Percentiles rank a stretch among this genome's conserved stretches.
phyloP scores from a whole-genome alignment of 768 basidiomycete genomes.

The Termitomyces sp. region DNA sequence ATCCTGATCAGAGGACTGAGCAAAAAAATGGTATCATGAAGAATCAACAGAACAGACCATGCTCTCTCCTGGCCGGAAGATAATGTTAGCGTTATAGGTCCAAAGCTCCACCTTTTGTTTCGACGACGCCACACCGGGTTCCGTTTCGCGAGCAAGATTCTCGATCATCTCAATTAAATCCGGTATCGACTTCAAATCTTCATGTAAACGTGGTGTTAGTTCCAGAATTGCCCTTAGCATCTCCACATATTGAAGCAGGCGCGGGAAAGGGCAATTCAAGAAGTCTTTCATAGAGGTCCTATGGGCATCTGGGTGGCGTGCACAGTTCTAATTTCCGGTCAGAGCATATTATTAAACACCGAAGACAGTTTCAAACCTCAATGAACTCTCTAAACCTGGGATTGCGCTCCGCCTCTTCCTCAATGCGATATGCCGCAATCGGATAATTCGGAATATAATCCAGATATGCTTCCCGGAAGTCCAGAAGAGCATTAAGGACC shows the following conservation, averaged over 20 bases:
- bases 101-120: conserved; percentile 90
- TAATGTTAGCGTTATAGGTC: conserved; percentile 73
- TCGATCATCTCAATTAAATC: conserved; percentile 90
- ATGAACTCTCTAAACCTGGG: conserved; percentile 74
- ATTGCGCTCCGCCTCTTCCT: conserved; percentile 84
- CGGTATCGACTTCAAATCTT: conserved; percentile 77
- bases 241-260: conserved; percentile 83
- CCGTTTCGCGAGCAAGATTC: conserved; percentile 78
- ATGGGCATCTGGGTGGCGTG: conserved; percentile 73
- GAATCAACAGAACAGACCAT: conserved; percentile 37
- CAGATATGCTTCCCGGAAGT: conserved; percentile 91
- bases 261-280: conserved; percentile 86
- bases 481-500: conserved; percentile 82
- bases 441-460: conserved; percentile 93
- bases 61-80: conserved; percentile 73
- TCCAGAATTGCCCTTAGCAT: conserved; percentile 78
- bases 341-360: not conserved
- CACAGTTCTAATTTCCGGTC: conserved; percentile 28
- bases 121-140: conserved; percentile 80
- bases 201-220: conserved; percentile 70
- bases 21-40: not conserved
- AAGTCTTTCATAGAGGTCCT: conserved; percentile 89
- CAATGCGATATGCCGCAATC: conserved; percentile 83
- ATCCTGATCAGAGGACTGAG: conserved; percentile 40
- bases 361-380: conserved; percentile 46